Percentiles rank a stretch among this genome's conserved stretches.
phyloP scores from a whole-genome alignment of 2,329 filamentous ascomycete genomes.

The Ceratocystis papillata region DNA sequence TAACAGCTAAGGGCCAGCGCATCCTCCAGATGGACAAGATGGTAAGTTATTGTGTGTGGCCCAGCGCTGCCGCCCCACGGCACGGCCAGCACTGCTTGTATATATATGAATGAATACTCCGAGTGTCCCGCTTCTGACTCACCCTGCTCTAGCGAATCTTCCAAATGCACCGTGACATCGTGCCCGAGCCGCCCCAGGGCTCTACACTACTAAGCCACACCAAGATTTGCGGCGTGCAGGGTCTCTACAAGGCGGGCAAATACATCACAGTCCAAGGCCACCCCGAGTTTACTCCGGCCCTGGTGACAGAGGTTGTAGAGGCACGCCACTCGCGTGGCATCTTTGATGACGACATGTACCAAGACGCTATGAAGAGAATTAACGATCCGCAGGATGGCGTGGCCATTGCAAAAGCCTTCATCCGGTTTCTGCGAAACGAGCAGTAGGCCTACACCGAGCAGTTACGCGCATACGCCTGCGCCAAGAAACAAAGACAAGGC shows the following conservation, averaged over 20 bases:
- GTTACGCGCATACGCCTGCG: no score
- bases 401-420: conserved; percentile 59
- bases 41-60: conserved; percentile 31
- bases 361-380: conserved; percentile 57
- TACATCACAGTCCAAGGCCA: conserved; percentile 76
- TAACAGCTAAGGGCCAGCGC: conserved; percentile 59
- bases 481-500: no score
- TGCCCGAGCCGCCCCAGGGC: conserved; percentile 51
- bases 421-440: conserved; percentile 60
- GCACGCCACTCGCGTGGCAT: conserved; percentile 55
- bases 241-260: conserved; percentile 57
- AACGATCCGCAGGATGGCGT: conserved; percentile 66
- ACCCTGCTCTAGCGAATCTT: conserved; percentile 48
- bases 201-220: conserved; percentile 55
- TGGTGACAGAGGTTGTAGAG: conserved; percentile 58
- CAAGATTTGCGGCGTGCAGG: conserved; percentile 61
- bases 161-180: conserved; percentile 79
- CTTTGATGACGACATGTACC: conserved; percentile 55
- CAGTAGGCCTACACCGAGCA: conserved; percentile 25
- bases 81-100: neutral
- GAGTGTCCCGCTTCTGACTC: neutral
- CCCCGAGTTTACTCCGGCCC: conserved; percentile 66
- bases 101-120: neutral
- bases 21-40: conserved; percentile 57
- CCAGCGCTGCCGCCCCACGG: neutral